These are phyloP conservation scores for Clitopilus hobsonii DNA, from an alignment of 768 basidiomycete species.

Conservation along the genomic window DNA sequence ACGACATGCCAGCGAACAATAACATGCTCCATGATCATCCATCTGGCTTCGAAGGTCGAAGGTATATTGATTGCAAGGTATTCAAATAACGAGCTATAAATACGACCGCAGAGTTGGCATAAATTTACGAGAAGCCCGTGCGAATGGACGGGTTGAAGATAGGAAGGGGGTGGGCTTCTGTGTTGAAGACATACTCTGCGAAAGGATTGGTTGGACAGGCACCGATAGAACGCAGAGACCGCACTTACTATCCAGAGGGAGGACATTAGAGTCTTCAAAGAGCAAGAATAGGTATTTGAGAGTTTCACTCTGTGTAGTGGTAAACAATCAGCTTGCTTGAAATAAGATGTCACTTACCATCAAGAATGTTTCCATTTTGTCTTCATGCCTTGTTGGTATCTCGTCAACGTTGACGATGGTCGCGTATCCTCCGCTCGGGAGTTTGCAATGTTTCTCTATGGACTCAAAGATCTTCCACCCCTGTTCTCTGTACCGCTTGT, in stretches of 20 bases:
- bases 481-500: constrained; percentile 71
- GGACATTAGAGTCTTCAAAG: constrained; percentile 68
- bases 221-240: not conserved
- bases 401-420: constrained; percentile 82
- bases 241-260: constrained; percentile 70
- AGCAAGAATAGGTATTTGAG: constrained; percentile 88
- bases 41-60: not conserved
- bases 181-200: constrained; percentile 91
- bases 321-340: not conserved
- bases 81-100: constrained; percentile 4
- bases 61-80: not conserved
- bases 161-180: constrained; percentile 54
- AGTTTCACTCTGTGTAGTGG: constrained; percentile 77
- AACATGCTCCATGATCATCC: constrained; percentile 15
- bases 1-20: constrained; percentile 11
- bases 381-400: constrained; percentile 61
- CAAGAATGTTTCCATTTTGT: constrained; percentile 96
- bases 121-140: constrained; percentile 22
- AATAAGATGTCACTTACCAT: constrained; percentile 46
- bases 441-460: constrained; percentile 77
- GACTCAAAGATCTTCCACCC: constrained; percentile 91
- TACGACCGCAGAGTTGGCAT: not conserved
- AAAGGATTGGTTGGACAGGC: not conserved
- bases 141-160: constrained; percentile 25
- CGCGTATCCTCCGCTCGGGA: constrained; percentile 81